A percentile compares a stretch with the other conserved stretches of the same genome.
Conservation (phyloP, 495 filamentous ascomycete species). For the Penicillium taxi region DNA sequence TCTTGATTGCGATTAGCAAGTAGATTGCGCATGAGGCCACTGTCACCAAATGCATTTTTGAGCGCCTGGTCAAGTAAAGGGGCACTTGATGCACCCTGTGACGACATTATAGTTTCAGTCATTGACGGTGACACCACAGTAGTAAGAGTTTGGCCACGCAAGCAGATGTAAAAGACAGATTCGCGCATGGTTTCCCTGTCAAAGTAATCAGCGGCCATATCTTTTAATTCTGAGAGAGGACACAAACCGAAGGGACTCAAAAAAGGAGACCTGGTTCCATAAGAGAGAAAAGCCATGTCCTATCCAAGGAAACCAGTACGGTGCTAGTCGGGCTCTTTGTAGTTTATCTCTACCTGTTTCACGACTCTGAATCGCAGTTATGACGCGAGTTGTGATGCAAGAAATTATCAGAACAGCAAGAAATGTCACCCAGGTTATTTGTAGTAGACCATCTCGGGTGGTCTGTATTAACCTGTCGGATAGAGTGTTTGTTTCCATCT, state of each 20-base stretch:
- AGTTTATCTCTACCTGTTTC: slow-evolving; percentile 12
- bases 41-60: slow-evolving; percentile 44
- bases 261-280: slow-evolving; percentile 36
- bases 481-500: too few species aligned
- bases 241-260: slow-evolving; percentile 35
- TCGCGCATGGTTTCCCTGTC: slow-evolving; percentile 31
- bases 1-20: slow-evolving; percentile 26
- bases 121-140: slow-evolving; percentile 45
- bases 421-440: slow-evolving; percentile 19
- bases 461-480: slow-evolving; percentile 14
- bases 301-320: slow-evolving; percentile 54
- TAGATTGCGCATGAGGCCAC: slow-evolving; percentile 23
- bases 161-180: slow-evolving; percentile 45
- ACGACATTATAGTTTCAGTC: slow-evolving; percentile 35
- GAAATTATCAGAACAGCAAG: slow-evolving; percentile 20
- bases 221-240: slow-evolving; percentile 1
- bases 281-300: slow-evolving; percentile 46
- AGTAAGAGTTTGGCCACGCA: slow-evolving; percentile 43
- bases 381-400: slow-evolving; percentile 36
- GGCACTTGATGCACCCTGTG: slow-evolving; percentile 24
- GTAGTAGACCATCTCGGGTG: slow-evolving; percentile 6
- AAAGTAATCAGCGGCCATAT: too few species aligned
- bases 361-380: slow-evolving; percentile 29
- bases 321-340: slow-evolving; percentile 33
- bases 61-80: slow-evolving; percentile 34